Conservation (phyloP, 169 alveolate species). For the Fabrea salina region DNA sequence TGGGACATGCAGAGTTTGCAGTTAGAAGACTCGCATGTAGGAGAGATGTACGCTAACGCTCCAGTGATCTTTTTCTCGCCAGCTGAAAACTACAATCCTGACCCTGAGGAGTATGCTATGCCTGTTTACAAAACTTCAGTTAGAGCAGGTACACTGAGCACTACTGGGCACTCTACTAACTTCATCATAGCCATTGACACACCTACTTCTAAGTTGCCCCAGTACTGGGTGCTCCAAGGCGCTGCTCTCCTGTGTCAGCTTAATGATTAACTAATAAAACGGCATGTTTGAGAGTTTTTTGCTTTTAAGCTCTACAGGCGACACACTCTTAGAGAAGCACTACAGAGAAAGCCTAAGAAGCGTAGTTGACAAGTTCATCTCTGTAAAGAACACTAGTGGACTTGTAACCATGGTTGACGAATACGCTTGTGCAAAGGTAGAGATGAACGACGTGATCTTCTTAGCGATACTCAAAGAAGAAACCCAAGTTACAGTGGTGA, state of each 20-base stretch:
- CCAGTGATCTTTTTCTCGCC: constrained; percentile 86
- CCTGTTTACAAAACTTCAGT: constrained; percentile 81
- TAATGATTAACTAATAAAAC: constrained; percentile 70
- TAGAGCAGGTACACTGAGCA: constrained; percentile 83
- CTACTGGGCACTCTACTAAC: constrained; percentile 87
- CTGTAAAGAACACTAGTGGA: not conserved
- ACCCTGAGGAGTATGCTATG: constrained; percentile 58
- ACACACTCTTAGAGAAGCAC: constrained; percentile 11
- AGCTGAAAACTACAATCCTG: constrained; percentile 57
- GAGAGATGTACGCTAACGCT: constrained; percentile 58
- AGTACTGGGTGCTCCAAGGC: constrained; percentile 71
- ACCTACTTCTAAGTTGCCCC: constrained; percentile 13
- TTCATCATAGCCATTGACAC: constrained; percentile 65
- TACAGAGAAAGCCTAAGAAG: constrained; percentile 2
- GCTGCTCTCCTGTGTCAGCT: constrained; percentile 83
- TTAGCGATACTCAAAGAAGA: not conserved
- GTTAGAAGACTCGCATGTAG: constrained; percentile 67
- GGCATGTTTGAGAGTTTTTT: no score
- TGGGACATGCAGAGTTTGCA: constrained; percentile 73
- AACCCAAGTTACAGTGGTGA: not conserved
- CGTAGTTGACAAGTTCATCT: constrained; percentile 1
- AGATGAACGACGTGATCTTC: constrained; percentile 5
- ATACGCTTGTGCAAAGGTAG: not conserved
- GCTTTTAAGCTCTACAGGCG: not conserved
- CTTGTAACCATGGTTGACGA: not conserved